Conservation (phyloP, 116 monocot genomes). For the Posidonia oceanica region DNA sequence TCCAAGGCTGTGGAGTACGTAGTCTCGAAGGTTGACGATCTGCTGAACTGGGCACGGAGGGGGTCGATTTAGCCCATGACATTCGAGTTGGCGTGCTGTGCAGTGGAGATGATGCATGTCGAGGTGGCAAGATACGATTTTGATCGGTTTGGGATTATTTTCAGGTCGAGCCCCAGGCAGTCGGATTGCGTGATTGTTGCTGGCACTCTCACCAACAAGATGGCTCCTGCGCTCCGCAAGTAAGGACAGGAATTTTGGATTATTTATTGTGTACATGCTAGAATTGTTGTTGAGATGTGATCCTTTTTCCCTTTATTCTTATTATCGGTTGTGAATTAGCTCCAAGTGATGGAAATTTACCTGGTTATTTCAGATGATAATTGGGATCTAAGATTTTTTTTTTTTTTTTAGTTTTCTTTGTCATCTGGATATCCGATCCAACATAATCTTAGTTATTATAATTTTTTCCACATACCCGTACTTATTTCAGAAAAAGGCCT, state of each 20-base stretch:
- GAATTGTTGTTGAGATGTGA: neutral
- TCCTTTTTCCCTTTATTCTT: neutral
- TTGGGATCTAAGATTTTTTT: neutral
- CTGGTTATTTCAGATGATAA: neutral
- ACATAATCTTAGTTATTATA: no score
- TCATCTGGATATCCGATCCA: no score
- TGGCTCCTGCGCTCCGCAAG: slow-evolving; percentile 96
- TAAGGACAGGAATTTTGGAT: slow-evolving; percentile 13
- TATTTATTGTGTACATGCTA: neutral
- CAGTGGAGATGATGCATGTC: slow-evolving; percentile 98
- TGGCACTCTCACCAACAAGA: slow-evolving; percentile 95
- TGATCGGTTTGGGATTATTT: slow-evolving; percentile 90
- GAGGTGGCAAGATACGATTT: slow-evolving; percentile 84
- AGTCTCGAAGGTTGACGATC: slow-evolving; percentile 94
- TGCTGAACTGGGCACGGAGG: slow-evolving; percentile 82
- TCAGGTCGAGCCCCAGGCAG: slow-evolving; percentile 90
- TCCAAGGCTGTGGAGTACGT: slow-evolving; percentile 91
- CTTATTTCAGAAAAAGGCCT: no score
- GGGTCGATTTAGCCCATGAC: slow-evolving; percentile 99
- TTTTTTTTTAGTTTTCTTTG: neutral
- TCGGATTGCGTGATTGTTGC: slow-evolving; percentile 99
- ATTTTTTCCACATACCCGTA: no score
- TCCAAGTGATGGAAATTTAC: no score
- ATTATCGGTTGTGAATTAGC: no score
- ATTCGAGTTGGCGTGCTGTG: slow-evolving; percentile 94